Conservation (phyloP, 805 yeast species). For the Sugiyamaella boreocaroliniensis region DNA sequence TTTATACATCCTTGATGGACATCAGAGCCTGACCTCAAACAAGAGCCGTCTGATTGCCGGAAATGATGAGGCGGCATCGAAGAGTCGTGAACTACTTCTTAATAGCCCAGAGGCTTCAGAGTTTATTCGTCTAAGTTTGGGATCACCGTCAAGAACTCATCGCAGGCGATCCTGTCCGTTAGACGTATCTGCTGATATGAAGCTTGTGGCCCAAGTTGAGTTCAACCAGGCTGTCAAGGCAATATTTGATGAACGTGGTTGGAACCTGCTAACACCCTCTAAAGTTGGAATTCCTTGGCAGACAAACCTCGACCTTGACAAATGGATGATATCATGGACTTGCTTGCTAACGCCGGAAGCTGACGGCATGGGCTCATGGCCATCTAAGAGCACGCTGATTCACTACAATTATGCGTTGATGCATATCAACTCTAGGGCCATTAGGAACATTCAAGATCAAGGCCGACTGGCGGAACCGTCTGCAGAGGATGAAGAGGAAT, state of each 20-base stretch:
- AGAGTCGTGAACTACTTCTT: slow-evolving; percentile 38
- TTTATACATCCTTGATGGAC: slow-evolving; percentile 59
- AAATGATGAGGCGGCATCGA: slow-evolving; percentile 38
- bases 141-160: neutral
- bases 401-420: slow-evolving; percentile 70
- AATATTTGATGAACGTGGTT: slow-evolving; percentile 51
- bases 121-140: neutral
- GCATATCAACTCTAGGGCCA: slow-evolving; percentile 48
- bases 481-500: neutral
- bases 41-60: slow-evolving; percentile 49
- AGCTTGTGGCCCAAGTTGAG: slow-evolving; percentile 63
- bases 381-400: slow-evolving; percentile 60
- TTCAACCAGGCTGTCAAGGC: slow-evolving; percentile 58
- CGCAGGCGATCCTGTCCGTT: neutral
- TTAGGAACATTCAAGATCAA: slow-evolving; percentile 30
- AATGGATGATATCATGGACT: slow-evolving; percentile 80
- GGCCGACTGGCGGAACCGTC: slow-evolving; percentile 3
- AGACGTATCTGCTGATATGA: slow-evolving; percentile 35
- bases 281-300: slow-evolving; percentile 63
- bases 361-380: slow-evolving; percentile 47
- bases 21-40: slow-evolving; percentile 55
- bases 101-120: neutral
- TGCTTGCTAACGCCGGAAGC: slow-evolving; percentile 56
- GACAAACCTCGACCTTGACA: slow-evolving; percentile 59
- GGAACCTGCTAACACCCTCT: slow-evolving; percentile 55